A percentile compares a stretch with the other conserved stretches of the same genome.
These are phyloP conservation scores for Monosporascus cannonballus DNA, from an alignment of 2,329 filamentous ascomycete species.

Conservation along the genomic window DNA sequence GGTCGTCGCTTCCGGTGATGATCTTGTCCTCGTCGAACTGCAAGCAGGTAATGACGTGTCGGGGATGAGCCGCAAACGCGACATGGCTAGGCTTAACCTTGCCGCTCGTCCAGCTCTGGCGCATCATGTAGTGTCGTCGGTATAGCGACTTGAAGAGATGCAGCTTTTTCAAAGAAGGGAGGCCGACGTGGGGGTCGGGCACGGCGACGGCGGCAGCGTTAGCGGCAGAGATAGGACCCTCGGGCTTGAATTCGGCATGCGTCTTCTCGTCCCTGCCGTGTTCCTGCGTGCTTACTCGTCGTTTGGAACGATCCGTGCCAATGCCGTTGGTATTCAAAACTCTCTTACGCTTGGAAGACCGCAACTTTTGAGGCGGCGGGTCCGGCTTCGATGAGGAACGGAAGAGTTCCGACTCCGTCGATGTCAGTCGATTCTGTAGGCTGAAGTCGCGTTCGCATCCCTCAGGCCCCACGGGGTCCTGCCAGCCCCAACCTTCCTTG, in stretches of 20 bases:
- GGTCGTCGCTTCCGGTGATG: conserved; percentile 94
- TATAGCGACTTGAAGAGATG: conserved; percentile 97
- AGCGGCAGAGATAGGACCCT: conserved; percentile 82
- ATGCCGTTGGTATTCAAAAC: conserved; percentile 38
- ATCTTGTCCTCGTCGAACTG: conserved; percentile 99
- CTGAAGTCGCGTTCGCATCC: conserved; percentile 80
- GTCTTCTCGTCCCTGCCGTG: conserved; percentile 35
- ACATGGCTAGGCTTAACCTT: conserved; percentile 82
- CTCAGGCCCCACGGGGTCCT: conserved; percentile 70
- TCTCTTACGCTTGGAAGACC: conserved; percentile 53
- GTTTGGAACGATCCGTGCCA: conserved; percentile 46
- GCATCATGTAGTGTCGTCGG: conserved; percentile 84
- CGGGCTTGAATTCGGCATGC: conserved; percentile 48
- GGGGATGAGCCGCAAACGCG: conserved; percentile 91
- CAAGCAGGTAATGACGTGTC: conserved; percentile 94
- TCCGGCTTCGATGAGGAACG: conserved; percentile 37
- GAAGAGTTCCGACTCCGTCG: conserved; percentile 44
- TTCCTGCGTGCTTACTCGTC: conserved; percentile 45
- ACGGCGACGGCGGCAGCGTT: conserved; percentile 78
- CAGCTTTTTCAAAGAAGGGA: conserved; percentile 72
- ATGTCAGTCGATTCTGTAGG: conserved; percentile 44
- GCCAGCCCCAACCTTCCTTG: conserved; percentile 93
- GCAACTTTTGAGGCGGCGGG: conserved; percentile 33
- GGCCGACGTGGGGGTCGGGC: conserved; percentile 72
- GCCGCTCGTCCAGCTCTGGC: conserved; percentile 85